Conservation (phyloP, 2,329 filamentous ascomycete genomes). For the Claviceps spartinae region DNA sequence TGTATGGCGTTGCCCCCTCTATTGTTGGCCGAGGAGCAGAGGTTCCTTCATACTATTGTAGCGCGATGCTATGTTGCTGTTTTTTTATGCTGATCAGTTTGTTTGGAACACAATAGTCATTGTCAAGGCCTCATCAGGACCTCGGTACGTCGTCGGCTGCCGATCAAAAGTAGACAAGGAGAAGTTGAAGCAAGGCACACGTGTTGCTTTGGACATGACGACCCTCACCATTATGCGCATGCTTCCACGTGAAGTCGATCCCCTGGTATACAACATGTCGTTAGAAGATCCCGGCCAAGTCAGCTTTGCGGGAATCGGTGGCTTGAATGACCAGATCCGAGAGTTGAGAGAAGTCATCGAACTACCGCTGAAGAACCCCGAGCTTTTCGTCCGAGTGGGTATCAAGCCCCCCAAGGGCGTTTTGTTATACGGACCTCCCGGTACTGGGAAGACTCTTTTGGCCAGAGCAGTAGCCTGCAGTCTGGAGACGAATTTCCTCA, state of each 20-base stretch:
- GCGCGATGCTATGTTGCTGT: background rate
- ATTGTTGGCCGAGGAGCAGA: background rate
- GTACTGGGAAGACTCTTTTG: conserved; percentile 90
- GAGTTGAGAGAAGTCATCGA: conserved; percentile 97
- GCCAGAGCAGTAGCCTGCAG: conserved; percentile 92
- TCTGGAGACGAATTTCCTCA: conserved; percentile 95
- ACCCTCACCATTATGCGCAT: conserved; percentile 99
- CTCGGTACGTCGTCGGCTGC: conserved; percentile 95
- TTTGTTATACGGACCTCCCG: conserved; percentile 85
- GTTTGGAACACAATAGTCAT: conserved; percentile 53
- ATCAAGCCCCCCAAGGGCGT: conserved; percentile 99
- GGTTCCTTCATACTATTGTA: background rate
- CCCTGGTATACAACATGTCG: conserved; percentile 99
- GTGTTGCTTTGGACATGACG: conserved; percentile 97
- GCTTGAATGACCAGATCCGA: conserved; percentile 94
- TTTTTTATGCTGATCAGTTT: conserved; percentile 2
- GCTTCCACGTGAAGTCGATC: conserved; percentile 95
- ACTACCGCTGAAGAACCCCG: conserved; percentile 93
- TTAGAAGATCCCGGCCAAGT: conserved; percentile 94
- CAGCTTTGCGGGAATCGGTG: conserved; percentile 95
- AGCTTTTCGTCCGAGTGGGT: conserved; percentile 89
- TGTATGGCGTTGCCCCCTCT: conserved; percentile 44
- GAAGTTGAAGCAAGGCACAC: conserved; percentile 95
- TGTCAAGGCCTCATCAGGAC: conserved; percentile 93
- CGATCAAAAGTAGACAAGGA: conserved; percentile 95